Percentiles rank a stretch among this genome's conserved stretches.
Evolutionary conservation across 805 yeast species (phyloP).

Genomic region (Wickerhamomyces queroliae): DNA sequence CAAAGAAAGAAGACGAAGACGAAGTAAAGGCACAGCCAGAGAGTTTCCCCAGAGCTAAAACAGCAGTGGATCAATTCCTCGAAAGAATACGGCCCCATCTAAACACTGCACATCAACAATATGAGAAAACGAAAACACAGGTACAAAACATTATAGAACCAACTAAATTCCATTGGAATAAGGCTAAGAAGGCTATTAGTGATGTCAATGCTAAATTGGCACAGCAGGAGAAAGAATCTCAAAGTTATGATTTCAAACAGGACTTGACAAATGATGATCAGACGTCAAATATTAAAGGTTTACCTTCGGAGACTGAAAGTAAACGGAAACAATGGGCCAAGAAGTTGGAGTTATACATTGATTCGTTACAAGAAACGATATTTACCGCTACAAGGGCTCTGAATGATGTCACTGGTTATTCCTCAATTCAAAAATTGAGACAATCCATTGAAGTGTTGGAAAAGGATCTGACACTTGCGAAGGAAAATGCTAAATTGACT

Average conservation of each 20-base stretch:
- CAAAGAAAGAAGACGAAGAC: too few species aligned
- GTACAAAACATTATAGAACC: conserved; percentile 9
- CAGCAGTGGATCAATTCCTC: conserved; percentile 8
- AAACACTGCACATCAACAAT: conserved; percentile 12
- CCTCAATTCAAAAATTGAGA: conserved; percentile 69
- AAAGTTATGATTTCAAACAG: conserved; percentile 29
- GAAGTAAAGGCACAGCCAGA: background rate
- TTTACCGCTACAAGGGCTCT: conserved; percentile 60
- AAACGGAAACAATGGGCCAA: conserved; percentile 35
- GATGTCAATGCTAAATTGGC: conserved; percentile 31
- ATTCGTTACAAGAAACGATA: conserved; percentile 50
- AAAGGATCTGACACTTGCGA: conserved; percentile 37
- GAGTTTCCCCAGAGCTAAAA: background rate
- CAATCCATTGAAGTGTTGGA: conserved; percentile 54
- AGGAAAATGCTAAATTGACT: conserved; percentile 39
- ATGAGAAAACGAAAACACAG: conserved; percentile 11
- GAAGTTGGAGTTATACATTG: conserved; percentile 42
- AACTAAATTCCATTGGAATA: conserved; percentile 14
- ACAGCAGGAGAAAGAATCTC: conserved; percentile 29
- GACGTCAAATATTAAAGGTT: conserved; percentile 23
- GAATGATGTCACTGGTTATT: conserved; percentile 90
- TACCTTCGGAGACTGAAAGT: conserved; percentile 42
- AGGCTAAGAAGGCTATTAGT: conserved; percentile 29
- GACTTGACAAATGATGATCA: conserved; percentile 23
- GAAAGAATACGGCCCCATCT: conserved; percentile 16